These are phyloP conservation scores for Dothistroma pini DNA, from an alignment of 2,329 filamentous ascomycete species.

Conservation along the genomic window DNA sequence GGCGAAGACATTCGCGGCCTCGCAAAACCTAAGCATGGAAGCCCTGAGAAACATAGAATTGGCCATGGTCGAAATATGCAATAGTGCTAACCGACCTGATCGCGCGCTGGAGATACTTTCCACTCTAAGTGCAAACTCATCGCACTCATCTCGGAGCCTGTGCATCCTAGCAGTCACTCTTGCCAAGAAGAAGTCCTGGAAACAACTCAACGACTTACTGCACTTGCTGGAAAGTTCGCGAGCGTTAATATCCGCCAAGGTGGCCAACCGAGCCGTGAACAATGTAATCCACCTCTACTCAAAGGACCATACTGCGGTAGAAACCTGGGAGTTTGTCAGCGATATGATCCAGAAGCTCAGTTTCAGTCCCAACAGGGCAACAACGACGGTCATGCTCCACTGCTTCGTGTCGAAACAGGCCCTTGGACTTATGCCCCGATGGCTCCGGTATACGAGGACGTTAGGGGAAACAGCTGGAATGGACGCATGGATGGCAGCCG, in stretches of 20 bases:
- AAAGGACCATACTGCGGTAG: conserved; percentile 17
- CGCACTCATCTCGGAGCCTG: background rate
- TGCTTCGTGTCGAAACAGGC: conserved; percentile 20
- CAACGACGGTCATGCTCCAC: conserved; percentile 25
- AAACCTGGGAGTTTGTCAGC: conserved; percentile 29
- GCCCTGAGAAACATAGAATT: background rate
- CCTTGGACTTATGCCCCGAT: conserved; percentile 24
- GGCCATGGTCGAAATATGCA: conserved; percentile 11
- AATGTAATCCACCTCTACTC: conserved; percentile 20
- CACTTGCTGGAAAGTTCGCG: conserved; percentile 4
- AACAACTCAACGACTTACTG: conserved; percentile 3
- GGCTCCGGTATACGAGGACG: conserved; percentile 22
- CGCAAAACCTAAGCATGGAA: background rate
- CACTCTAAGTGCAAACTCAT: background rate
- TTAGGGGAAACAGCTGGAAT: conserved; percentile 20
- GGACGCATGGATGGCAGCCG: conserved; percentile 17
- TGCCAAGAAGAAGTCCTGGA: conserved; percentile 10
- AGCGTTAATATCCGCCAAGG: background rate
- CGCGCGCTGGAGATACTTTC: conserved; percentile 8
- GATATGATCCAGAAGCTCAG: conserved; percentile 21
- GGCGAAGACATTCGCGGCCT: background rate
- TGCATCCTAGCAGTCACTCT: conserved; percentile 4
- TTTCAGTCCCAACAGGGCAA: conserved; percentile 25
- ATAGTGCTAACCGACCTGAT: conserved; percentile 6
- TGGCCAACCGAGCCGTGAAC: conserved; percentile 17